Evolutionary conservation across 78 protist species (phyloP).

Genomic region (Planoprotostelium fungivorum): DNA sequence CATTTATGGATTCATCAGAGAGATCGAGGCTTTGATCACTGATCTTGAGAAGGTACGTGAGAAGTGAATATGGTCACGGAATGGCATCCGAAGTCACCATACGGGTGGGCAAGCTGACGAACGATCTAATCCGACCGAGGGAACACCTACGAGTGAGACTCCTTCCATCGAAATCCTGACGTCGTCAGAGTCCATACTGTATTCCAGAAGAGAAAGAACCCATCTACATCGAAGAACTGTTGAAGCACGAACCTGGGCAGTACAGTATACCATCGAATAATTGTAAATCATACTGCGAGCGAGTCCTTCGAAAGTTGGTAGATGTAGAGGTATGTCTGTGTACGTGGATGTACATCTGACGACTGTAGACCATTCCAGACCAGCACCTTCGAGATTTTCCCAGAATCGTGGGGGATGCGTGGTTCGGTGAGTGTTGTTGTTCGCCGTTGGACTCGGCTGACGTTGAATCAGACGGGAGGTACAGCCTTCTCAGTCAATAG

Average conservation of each 20-base stretch:
- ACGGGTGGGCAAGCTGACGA: background rate
- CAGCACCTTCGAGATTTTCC: background rate
- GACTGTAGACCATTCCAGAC: background rate
- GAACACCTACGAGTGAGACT: background rate
- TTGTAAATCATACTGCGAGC: background rate
- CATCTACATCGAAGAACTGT: background rate
- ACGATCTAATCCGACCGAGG: background rate
- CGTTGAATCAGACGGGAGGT: too few species aligned
- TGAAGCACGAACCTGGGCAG: background rate
- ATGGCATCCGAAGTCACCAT: background rate
- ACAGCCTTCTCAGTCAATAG: too few species aligned
- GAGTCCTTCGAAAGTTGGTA: background rate
- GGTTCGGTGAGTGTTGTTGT: too few species aligned
- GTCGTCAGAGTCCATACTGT: background rate
- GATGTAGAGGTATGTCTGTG: background rate
- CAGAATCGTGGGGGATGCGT: background rate
- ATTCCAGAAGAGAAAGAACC: background rate
- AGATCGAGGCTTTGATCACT: background rate
- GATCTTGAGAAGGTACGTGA: background rate
- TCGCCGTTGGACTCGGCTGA: too few species aligned
- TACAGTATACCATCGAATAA: background rate
- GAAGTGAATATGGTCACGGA: background rate
- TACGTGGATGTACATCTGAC: background rate
- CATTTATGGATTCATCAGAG: background rate
- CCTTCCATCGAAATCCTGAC: background rate